These are phyloP conservation scores for Metschnikowia amazonensis DNA, from an alignment of 805 yeast species.

Conservation along the genomic window DNA sequence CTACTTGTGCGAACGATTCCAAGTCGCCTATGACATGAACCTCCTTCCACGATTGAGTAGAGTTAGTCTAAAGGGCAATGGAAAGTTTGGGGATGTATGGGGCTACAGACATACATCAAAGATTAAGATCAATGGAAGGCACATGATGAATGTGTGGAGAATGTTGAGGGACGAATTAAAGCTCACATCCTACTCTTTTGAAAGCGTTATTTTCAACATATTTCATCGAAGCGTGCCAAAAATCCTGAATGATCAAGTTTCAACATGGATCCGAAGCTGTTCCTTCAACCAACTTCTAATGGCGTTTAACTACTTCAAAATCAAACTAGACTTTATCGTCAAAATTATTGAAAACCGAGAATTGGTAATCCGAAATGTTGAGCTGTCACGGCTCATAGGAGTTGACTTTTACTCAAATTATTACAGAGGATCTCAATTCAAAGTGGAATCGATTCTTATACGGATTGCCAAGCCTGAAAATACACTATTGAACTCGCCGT, in stretches of 20 bases:
- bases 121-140: constrained; percentile 71
- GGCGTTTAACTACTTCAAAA: constrained; percentile 45
- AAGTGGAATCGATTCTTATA: constrained; percentile 80
- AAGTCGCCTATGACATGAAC: constrained; percentile 45
- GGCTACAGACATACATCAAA: constrained; percentile 77
- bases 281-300: constrained; percentile 39
- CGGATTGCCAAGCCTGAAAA: constrained; percentile 77
- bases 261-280: constrained; percentile 28
- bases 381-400: constrained; percentile 82
- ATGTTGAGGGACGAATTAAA: constrained; percentile 58
- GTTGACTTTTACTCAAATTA: constrained; percentile 85
- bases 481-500: constrained; percentile 70
- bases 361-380: constrained; percentile 65
- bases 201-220: constrained; percentile 66
- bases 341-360: constrained; percentile 59
- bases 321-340: constrained; percentile 42
- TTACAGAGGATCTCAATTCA: constrained; percentile 89
- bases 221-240: constrained; percentile 68
- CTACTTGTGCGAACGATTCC: constrained; percentile 65
- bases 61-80: constrained; percentile 44
- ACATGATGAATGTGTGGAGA: constrained; percentile 84
- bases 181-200: constrained; percentile 67
- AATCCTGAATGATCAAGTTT: constrained; percentile 46
- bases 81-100: constrained; percentile 67
- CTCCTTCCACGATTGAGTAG: constrained; percentile 60